phyloP scores from a whole-genome alignment of 179 eudicot species.

The Heliamphora pulchella region DNA sequence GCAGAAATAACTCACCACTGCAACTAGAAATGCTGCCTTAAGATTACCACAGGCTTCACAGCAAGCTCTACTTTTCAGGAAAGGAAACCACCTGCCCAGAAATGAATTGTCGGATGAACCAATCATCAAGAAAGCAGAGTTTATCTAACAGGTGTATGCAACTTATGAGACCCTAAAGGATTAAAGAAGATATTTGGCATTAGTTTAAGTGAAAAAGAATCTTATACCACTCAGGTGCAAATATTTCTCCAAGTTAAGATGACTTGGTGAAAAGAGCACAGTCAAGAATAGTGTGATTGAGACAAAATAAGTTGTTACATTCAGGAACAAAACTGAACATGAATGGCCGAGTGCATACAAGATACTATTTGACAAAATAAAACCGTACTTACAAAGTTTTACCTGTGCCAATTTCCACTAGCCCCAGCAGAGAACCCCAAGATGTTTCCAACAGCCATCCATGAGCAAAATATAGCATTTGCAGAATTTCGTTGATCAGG shows the following conservation, averaged over 20 bases:
- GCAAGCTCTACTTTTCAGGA: constrained; percentile 76
- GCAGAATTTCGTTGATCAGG: constrained; percentile 83
- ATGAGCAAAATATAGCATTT: constrained; percentile 81
- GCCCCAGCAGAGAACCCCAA: constrained; percentile 89
- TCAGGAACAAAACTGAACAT: neutral
- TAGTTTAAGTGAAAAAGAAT: neutral
- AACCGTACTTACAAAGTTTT: constrained; percentile 10
- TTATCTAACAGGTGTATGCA: neutral
- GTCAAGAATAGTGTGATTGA: neutral
- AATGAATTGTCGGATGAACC: constrained; percentile 6
- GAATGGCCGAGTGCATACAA: neutral
- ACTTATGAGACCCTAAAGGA: neutral
- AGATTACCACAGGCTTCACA: constrained; percentile 96
- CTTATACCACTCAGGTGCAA: neutral
- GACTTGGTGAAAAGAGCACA: neutral
- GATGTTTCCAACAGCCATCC: constrained; percentile 98
- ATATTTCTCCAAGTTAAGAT: neutral
- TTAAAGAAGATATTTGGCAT: neutral
- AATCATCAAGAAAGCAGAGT: constrained; percentile 11
- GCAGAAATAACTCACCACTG: constrained; percentile 61
- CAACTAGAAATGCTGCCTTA: constrained; percentile 92
- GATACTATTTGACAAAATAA: neutral
- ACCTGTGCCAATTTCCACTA: constrained; percentile 85
- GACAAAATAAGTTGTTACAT: neutral
- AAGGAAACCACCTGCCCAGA: constrained; percentile 87